phyloP scores from a whole-genome alignment of 1,284 basidiomycete genomes.

The Ustilago loliicola region DNA sequence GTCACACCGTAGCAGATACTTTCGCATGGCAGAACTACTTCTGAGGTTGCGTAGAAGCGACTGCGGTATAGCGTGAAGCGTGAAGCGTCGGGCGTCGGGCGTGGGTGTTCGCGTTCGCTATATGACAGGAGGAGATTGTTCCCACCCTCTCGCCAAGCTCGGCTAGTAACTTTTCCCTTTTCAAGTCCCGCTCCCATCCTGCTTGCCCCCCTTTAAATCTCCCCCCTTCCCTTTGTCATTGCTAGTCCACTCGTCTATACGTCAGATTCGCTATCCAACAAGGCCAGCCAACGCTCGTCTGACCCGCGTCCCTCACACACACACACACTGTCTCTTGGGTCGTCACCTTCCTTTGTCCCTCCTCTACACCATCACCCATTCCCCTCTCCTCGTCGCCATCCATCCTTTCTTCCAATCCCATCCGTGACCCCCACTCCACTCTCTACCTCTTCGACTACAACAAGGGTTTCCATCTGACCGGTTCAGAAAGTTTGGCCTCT shows the following conservation, averaged over 20 bases:
- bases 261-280: not conserved
- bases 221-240: not conserved
- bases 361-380: slow-evolving; percentile 4
- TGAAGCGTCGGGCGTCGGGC: no score
- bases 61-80: no score
- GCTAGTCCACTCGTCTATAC: not conserved
- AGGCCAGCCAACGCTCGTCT: slow-evolving; percentile 1
- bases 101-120: slow-evolving; percentile 15
- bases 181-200: slow-evolving; percentile 17
- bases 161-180: slow-evolving; percentile 10
- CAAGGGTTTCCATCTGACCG: slow-evolving; percentile 48
- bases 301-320: slow-evolving; percentile 7
- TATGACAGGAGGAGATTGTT: slow-evolving; percentile 12
- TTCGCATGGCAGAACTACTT: no score
- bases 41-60: no score
- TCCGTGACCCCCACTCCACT: slow-evolving; percentile 3
- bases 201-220: not conserved
- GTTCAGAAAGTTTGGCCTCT: slow-evolving; percentile 43
- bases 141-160: slow-evolving; percentile 22
- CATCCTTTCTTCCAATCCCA: slow-evolving; percentile 6
- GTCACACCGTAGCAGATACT: not conserved
- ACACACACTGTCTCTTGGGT: not conserved
- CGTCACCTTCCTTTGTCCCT: slow-evolving; percentile 3
- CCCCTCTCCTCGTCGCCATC: slow-evolving; percentile 13
- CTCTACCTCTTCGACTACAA: slow-evolving; percentile 3